These are phyloP conservation scores for Acephala macrosclerotiorum DNA, from an alignment of 2,329 filamentous ascomycete genomes.

Conservation along the genomic window DNA sequence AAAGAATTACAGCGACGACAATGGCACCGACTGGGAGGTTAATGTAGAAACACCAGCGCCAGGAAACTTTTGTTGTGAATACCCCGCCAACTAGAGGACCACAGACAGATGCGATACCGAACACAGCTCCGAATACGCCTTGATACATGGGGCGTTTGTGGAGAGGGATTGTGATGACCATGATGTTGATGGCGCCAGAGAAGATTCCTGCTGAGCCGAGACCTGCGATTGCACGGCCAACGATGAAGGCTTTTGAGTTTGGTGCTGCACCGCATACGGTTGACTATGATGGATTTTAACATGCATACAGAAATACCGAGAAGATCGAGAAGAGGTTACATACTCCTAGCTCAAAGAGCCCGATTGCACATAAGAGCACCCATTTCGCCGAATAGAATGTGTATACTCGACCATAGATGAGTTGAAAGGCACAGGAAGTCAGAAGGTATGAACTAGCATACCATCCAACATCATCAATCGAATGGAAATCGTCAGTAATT, in stretches of 20 bases:
- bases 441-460: slow-evolving; percentile 51
- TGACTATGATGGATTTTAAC: slow-evolving; percentile 35
- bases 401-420: slow-evolving; percentile 43
- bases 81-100: slow-evolving; percentile 45
- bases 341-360: slow-evolving; percentile 45
- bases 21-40: slow-evolving; percentile 48
- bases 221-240: slow-evolving; percentile 44
- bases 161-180: slow-evolving; percentile 39
- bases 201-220: slow-evolving; percentile 42
- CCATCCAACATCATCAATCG: slow-evolving; percentile 54
- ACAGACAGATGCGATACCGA: slow-evolving; percentile 42
- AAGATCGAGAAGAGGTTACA: too few relatives aligned
- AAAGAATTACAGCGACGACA: slow-evolving; percentile 28
- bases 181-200: slow-evolving; percentile 40
- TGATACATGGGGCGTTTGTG: slow-evolving; percentile 42
- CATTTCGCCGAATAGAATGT: slow-evolving; percentile 44
- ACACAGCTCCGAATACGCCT: slow-evolving; percentile 41
- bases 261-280: slow-evolving; percentile 45
- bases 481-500: slow-evolving; percentile 48
- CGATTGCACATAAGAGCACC: slow-evolving; percentile 40
- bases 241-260: slow-evolving; percentile 44
- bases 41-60: slow-evolving; percentile 47
- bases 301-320: too few relatives aligned
- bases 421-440: slow-evolving; percentile 42
- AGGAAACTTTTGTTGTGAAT: slow-evolving; percentile 46